These are phyloP conservation scores for Coccomyxa sp. DNA, from an alignment of 139 green algal genomes.

Conservation along the genomic window DNA sequence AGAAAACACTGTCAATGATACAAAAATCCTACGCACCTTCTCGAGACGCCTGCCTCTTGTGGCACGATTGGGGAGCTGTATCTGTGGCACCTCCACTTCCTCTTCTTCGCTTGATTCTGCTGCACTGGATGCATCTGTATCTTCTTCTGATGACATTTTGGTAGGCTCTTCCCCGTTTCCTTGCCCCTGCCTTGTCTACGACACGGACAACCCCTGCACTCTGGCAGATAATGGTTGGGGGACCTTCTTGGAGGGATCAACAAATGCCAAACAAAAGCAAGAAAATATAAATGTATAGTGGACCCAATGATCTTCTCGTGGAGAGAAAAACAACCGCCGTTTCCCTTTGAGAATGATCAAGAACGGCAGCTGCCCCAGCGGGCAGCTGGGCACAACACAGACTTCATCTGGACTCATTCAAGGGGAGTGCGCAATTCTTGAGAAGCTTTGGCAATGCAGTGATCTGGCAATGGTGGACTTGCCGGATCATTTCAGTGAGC, in stretches of 20 bases:
- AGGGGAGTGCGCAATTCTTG: too few relatives aligned
- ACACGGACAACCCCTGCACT: neutral
- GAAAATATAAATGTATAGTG: neutral
- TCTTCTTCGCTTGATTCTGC: conserved; percentile 16
- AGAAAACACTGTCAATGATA: neutral
- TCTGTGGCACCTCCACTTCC: conserved; percentile 18
- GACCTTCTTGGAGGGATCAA: too few relatives aligned
- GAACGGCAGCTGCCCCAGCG: too few relatives aligned
- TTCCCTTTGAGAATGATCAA: too few relatives aligned
- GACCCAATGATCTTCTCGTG: neutral
- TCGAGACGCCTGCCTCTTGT: conserved; percentile 43
- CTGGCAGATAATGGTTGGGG: too few relatives aligned
- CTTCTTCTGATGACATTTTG: neutral
- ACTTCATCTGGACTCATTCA: too few relatives aligned
- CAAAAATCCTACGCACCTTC: neutral
- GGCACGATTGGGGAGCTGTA: conserved; percentile 34
- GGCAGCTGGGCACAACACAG: too few relatives aligned
- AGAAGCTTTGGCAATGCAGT: neutral
- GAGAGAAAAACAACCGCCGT: too few relatives aligned
- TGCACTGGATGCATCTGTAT: conserved; percentile 10
- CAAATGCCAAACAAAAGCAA: neutral
- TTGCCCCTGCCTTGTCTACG: neutral
- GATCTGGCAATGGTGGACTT: neutral
- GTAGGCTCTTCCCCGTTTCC: neutral
- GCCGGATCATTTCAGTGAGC: neutral